phyloP scores from a whole-genome alignment of 352 stramenopile genomes.

The Blastocystis sp. region DNA sequence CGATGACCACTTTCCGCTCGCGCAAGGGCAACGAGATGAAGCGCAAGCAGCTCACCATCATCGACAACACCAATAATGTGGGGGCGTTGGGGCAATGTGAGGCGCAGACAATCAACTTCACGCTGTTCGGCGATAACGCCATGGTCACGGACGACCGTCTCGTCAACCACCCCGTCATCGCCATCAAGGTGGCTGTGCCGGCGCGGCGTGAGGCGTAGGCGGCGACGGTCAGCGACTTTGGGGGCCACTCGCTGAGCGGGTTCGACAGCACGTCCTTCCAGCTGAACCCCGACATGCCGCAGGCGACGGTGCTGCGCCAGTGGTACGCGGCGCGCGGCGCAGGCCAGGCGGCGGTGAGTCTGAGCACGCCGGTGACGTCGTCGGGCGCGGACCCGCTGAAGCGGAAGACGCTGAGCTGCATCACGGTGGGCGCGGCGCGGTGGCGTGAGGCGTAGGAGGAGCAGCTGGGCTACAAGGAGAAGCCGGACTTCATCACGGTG shows the following conservation, averaged over 20 bases:
- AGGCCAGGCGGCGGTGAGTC: background rate
- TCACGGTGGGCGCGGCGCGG: background rate
- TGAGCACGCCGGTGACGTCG: background rate
- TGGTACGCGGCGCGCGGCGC: conserved; percentile 14
- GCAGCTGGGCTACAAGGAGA: conserved; percentile 41
- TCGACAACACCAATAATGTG: conserved; percentile 55
- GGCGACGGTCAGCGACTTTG: conserved; percentile 59
- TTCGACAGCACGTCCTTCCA: conserved; percentile 54
- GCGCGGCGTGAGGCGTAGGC: background rate
- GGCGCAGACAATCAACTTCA: conserved; percentile 33
- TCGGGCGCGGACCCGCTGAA: conserved; percentile 23
- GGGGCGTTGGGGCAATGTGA: background rate
- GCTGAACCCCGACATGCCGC: conserved; percentile 33
- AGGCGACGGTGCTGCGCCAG: background rate
- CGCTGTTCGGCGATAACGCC: conserved; percentile 47
- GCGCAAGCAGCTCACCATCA: conserved; percentile 21
- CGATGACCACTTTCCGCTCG: conserved; percentile 46
- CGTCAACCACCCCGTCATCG: conserved; percentile 31
- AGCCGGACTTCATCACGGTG: conserved; percentile 45
- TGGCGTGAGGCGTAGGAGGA: conserved; percentile 27
- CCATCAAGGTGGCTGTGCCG: conserved; percentile 8
- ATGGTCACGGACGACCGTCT: conserved; percentile 56
- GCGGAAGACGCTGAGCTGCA: conserved; percentile 31
- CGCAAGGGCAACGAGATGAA: conserved; percentile 68
- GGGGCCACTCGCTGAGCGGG: conserved; percentile 37